Percentiles rank a stretch among this genome's conserved stretches.
phyloP scores from a whole-genome alignment of 2,329 filamentous ascomycete species.

The Rosellinia necatrix region DNA sequence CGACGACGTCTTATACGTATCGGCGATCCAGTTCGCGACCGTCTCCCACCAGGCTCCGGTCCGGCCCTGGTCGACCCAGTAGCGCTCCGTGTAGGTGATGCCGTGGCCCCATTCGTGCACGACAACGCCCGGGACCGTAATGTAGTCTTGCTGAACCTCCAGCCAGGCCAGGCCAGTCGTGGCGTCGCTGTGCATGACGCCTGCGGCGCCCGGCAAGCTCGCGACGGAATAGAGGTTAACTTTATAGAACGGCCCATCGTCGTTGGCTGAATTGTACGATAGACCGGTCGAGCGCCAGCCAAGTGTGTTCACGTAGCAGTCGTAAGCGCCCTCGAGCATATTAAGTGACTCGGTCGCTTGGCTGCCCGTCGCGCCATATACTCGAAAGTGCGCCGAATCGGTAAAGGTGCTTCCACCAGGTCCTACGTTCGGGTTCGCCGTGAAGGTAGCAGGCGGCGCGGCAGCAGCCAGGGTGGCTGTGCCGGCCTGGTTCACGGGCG shows the following conservation, averaged over 20 bases:
- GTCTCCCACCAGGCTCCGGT: slow-evolving; percentile 59
- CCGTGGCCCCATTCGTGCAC: slow-evolving; percentile 57
- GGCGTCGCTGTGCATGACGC: slow-evolving; percentile 48
- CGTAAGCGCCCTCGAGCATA: slow-evolving; percentile 52
- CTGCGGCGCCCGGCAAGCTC: slow-evolving; percentile 45
- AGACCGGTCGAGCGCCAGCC: slow-evolving; percentile 47
- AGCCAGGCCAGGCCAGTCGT: slow-evolving; percentile 48
- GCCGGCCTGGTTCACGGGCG: slow-evolving; percentile 1
- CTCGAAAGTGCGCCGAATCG: slow-evolving; percentile 47
- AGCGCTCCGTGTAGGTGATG: slow-evolving; percentile 50
- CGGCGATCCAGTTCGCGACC: slow-evolving; percentile 55
- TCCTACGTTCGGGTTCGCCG: slow-evolving; percentile 36
- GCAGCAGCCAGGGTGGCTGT: slow-evolving; percentile 11
- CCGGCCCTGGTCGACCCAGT: slow-evolving; percentile 50
- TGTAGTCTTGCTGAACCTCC: slow-evolving; percentile 48
- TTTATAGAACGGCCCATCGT: slow-evolving; percentile 50
- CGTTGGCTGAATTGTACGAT: slow-evolving; percentile 41
- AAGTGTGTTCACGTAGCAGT: slow-evolving; percentile 46
- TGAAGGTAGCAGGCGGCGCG: slow-evolving; percentile 37
- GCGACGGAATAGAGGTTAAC: slow-evolving; percentile 51
- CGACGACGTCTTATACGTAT: slow-evolving; percentile 52
- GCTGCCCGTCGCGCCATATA: slow-evolving; percentile 42
- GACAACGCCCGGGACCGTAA: slow-evolving; percentile 47
- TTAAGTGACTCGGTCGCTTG: slow-evolving; percentile 41
- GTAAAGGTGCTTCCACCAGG: slow-evolving; percentile 41